Base-by-base conservation (phyloP, 192 early-diverging fungal genomes). In the Coemansia aciculifera region DNA sequence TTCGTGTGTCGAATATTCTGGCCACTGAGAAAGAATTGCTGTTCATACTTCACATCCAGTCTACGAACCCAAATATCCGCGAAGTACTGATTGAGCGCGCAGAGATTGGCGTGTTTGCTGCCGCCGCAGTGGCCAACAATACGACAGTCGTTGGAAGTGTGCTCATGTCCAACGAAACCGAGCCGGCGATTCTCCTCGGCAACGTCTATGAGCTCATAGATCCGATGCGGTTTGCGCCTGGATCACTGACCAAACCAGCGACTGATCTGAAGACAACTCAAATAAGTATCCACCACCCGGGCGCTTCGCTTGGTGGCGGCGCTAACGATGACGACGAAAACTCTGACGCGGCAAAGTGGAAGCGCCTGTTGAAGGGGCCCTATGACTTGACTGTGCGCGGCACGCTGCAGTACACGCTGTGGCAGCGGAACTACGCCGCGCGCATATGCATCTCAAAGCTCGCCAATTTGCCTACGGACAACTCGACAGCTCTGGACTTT, bases 11-110 rank as follows among this genome's bases (percentile, higher is more conserved):
- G 17, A 77, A 86, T 54, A 86, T 90, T 5, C 64, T 90, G 46
- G 87, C 89, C 8, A 83, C 89, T 5, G 88, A 90, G 29, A 89
- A 88, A 69, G 88, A 89, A 67, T 75, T 90, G 24, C 83, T 90
- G 27, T 89, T 90, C 42, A 87, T 89, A 62, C 64, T 90, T 59
- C 85, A 89, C 62, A 69, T 90, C 9, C 67, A 79, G 43, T 84
- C 85, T 0, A 77, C 83, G 24, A 90, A 90, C 59, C 74, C 71
- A 10, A 88, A 88, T 56, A 73, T 85, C 39, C 87, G 86, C 79
- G 83, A 85, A 34, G 79, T 90, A 4, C 72, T 84, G 52, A 69
- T 90, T 9, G 75, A 83, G 31, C 74, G 83, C 39, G 75, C 85
- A 29, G 85, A 89, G 63, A 80, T 90, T 24, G 83, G 83, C 31